These are phyloP conservation scores for Myotisia sp. DNA, from an alignment of 2,329 filamentous ascomycete species.

Conservation along the genomic window DNA sequence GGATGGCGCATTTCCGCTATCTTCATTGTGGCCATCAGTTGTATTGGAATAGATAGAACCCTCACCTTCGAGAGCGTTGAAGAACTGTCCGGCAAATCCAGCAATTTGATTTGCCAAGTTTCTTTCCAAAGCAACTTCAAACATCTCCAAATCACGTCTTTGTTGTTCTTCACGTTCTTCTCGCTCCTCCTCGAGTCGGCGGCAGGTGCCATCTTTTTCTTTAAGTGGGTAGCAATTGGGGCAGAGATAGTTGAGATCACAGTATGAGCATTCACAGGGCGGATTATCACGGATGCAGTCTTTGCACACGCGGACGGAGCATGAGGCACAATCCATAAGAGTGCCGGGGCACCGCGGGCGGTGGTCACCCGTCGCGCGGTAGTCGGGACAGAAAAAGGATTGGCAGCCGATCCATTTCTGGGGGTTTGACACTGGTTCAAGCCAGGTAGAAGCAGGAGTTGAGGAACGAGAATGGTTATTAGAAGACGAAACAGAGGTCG, in stretches of 20 bases:
- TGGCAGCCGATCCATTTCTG: slow-evolving; percentile 35
- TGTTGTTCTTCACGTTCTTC: slow-evolving; percentile 26
- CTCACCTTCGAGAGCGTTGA: slow-evolving; percentile 15
- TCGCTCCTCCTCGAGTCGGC: slow-evolving; percentile 26
- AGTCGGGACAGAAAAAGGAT: slow-evolving; percentile 35
- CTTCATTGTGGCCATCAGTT: too few relatives aligned
- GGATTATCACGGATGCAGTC: slow-evolving; percentile 29
- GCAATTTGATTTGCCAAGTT: slow-evolving; percentile 31
- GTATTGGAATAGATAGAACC: too few relatives aligned
- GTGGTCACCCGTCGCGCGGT: slow-evolving; percentile 31
- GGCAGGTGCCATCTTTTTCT: slow-evolving; percentile 27
- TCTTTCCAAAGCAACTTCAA: slow-evolving; percentile 27
- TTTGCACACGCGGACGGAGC: slow-evolving; percentile 33
- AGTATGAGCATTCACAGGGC: slow-evolving; percentile 33
- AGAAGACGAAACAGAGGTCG: slow-evolving; percentile 27
- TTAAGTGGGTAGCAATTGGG: slow-evolving; percentile 30
- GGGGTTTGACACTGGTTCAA: slow-evolving; percentile 23
- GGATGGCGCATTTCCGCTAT: slow-evolving; percentile 4
- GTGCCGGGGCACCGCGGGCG: slow-evolving; percentile 31
- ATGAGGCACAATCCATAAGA: slow-evolving; percentile 32
- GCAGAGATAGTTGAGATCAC: slow-evolving; percentile 30
- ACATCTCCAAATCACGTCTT: slow-evolving; percentile 27
- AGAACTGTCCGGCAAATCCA: slow-evolving; percentile 29
- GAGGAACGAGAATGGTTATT: slow-evolving; percentile 26
- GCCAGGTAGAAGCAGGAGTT: slow-evolving; percentile 26